phyloP scores from a whole-genome alignment of 2,329 filamentous ascomycete genomes.

The Uncinocarpus reesii region DNA sequence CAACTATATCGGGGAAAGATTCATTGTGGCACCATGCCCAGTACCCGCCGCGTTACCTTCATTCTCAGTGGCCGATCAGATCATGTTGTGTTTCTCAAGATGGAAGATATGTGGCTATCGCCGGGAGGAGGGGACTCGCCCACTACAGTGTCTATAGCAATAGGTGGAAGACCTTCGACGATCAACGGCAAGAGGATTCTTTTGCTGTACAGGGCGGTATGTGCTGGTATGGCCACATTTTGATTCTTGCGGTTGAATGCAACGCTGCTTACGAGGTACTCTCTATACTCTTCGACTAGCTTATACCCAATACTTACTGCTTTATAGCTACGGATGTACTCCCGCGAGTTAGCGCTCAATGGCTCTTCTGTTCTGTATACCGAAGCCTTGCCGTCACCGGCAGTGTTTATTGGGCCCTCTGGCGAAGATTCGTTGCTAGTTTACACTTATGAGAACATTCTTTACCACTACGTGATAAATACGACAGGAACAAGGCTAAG shows the following conservation, averaged over 20 bases:
- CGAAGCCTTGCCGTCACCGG: slow-evolving; percentile 68
- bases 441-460: slow-evolving; percentile 91
- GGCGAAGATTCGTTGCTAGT: slow-evolving; percentile 91
- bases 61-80: slow-evolving; percentile 88
- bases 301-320: slow-evolving; percentile 15
- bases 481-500: slow-evolving; percentile 60
- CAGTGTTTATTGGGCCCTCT: slow-evolving; percentile 80
- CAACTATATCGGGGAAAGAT: slow-evolving; percentile 81
- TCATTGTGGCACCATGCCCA: slow-evolving; percentile 92
- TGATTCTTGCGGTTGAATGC: slow-evolving; percentile 86
- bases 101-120: slow-evolving; percentile 89
- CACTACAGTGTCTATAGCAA: slow-evolving; percentile 94
- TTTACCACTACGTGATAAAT: slow-evolving; percentile 87
- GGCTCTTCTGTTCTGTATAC: slow-evolving; percentile 61
- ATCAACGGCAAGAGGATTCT: slow-evolving; percentile 69
- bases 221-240: slow-evolving; percentile 96
- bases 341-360: slow-evolving; percentile 70
- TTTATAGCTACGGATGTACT: slow-evolving; percentile 69
- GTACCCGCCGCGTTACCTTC: slow-evolving; percentile 71
- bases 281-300: neutral
- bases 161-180: slow-evolving; percentile 88
- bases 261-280: slow-evolving; percentile 63
- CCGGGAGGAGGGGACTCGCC: slow-evolving; percentile 80
- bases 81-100: slow-evolving; percentile 81
- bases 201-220: slow-evolving; percentile 91